phyloP scores from a whole-genome alignment of 306 rosid species.

The Corylus avellana region DNA sequence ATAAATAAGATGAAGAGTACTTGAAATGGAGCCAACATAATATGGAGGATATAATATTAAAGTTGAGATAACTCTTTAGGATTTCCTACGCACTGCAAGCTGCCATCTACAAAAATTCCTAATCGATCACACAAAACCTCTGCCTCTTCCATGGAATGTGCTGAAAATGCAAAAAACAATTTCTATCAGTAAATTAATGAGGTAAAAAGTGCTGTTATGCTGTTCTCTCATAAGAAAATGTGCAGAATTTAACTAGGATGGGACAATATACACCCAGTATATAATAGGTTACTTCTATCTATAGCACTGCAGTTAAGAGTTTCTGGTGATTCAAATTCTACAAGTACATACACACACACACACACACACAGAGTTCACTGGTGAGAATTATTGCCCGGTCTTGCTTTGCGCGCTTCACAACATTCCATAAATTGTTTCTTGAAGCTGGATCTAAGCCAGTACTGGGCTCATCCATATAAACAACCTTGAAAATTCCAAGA shows the following conservation, averaged over 20 bases:
- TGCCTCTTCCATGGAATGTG: constrained; percentile 98
- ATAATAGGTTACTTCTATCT: background rate
- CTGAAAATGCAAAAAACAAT: constrained; percentile 46
- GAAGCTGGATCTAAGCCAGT: constrained; percentile 91
- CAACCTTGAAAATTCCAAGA: constrained; percentile 53
- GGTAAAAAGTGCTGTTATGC: background rate
- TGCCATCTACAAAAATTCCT: constrained; percentile 83
- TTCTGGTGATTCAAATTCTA: constrained; percentile 4
- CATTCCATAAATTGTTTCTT: constrained; percentile 81
- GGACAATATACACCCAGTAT: background rate
- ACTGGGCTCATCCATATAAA: constrained; percentile 96
- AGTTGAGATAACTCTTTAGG: constrained; percentile 68
- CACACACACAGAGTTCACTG: constrained; percentile 40
- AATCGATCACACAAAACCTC: constrained; percentile 83
- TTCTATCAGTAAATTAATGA: constrained; percentile 14
- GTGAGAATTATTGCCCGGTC: constrained; percentile 89
- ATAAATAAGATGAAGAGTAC: background rate
- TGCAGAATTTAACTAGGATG: background rate
- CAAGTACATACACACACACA: background rate
- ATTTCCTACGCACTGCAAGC: constrained; percentile 92
- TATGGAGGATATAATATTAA: background rate
- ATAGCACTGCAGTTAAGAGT: too few species aligned
- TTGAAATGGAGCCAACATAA: background rate
- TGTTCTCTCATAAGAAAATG: background rate
- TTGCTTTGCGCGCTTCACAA: constrained; percentile 79